Conservation (phyloP, 2,329 filamentous ascomycete genomes). For the Fusarium circinatum region DNA sequence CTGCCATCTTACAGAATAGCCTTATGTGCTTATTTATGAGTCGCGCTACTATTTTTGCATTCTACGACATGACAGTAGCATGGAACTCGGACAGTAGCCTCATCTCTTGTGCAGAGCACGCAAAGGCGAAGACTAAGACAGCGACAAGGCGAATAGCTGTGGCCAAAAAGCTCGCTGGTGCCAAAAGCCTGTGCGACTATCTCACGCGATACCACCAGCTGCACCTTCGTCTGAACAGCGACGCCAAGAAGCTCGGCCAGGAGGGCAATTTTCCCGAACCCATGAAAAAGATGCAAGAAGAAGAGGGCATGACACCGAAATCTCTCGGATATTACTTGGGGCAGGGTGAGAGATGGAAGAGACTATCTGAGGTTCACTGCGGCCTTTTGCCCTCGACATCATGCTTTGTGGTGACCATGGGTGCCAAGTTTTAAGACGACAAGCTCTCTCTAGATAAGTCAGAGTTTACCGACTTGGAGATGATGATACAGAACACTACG, state of each 20-base stretch:
- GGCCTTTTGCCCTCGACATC: not conserved
- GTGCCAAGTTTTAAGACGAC: not conserved
- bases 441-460: fast-evolving
- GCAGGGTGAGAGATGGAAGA: not conserved
- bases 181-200: no score
- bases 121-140: not conserved
- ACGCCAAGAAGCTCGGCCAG: no score
- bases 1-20: not conserved
- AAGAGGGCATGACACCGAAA: no score
- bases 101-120: not conserved
- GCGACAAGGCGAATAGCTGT: no score
- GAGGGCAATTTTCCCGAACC: no score
- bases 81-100: not conserved
- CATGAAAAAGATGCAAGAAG: no score
- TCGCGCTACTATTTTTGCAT: not conserved
- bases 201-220: no score
- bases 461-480: not conserved
- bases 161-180: fast-evolving
- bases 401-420: not conserved
- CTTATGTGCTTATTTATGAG: not conserved
- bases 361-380: not conserved
- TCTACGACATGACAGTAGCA: not conserved
- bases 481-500: not conserved
- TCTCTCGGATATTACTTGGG: no score
- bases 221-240: no score